Percentiles rank a stretch among this genome's conserved stretches.
These are phyloP conservation scores for Lenzites betulinus DNA, from an alignment of 768 basidiomycete species.

Conservation along the genomic window DNA sequence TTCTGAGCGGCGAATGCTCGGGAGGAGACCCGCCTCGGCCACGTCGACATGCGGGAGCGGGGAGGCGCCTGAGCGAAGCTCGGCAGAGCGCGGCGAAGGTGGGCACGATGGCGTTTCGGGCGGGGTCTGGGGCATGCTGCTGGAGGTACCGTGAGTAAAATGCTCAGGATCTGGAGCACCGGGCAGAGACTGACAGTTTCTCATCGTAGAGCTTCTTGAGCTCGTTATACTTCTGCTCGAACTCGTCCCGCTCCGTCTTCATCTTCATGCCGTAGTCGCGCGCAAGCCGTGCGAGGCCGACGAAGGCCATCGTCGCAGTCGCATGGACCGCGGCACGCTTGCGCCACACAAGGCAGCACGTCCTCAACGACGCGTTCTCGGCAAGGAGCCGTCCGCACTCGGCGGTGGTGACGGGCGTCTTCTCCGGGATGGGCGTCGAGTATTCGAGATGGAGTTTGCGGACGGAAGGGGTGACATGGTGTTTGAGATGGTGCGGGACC, in stretches of 20 bases:
- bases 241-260: slow-evolving; percentile 31
- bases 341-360: slow-evolving; percentile 34
- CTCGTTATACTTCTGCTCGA: slow-evolving; percentile 29
- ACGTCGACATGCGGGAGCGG: slow-evolving; percentile 15
- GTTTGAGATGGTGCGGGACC: slow-evolving; percentile 60
- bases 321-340: slow-evolving; percentile 36
- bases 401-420: slow-evolving; percentile 2
- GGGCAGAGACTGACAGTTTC: slow-evolving; percentile 21
- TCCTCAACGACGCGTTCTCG: slow-evolving; percentile 31
- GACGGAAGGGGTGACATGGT: slow-evolving; percentile 57
- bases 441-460: slow-evolving; percentile 56
- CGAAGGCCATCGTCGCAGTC: slow-evolving; percentile 33
- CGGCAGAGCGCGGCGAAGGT: slow-evolving; percentile 8
- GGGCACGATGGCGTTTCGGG: slow-evolving; percentile 11
- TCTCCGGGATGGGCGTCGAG: slow-evolving; percentile 15
- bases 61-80: slow-evolving; percentile 7
- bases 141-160: background rate
- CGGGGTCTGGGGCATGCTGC: slow-evolving; percentile 1
- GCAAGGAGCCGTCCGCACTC: slow-evolving; percentile 29
- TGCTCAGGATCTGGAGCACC: too few species aligned
- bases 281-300: slow-evolving; percentile 35
- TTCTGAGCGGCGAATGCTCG: slow-evolving; percentile 12
- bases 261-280: slow-evolving; percentile 32
- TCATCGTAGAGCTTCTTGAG: slow-evolving; percentile 30
- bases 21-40: slow-evolving; percentile 10